Evolutionary conservation across 1,284 basidiomycete species (phyloP), one percentile per base, ranked within the genome.

Genomic region (Megacollybia platyphylla): DNA sequence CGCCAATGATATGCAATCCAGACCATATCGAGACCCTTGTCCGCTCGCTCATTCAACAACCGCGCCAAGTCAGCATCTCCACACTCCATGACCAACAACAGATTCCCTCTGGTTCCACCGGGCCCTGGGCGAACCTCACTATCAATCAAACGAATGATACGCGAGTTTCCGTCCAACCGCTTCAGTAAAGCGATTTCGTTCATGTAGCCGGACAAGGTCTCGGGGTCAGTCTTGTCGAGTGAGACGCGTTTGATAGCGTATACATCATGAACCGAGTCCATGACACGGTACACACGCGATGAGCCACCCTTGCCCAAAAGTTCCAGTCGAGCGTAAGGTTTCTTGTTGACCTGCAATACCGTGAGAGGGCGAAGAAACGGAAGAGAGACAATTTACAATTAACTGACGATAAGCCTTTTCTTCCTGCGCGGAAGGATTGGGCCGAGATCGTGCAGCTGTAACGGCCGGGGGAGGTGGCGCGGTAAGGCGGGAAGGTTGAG

Each of bases 1-100:
- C 94, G 87, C 89, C 90, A 96, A 56, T 91, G 93, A 56, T 92
- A 85, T 8, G 87, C 80, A 32, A 96, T 76, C 76, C 91, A 94
- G 47, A 91, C 83, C 71, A 92, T 83, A 57, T 92, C 88, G 54
- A 94, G 56, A 1, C 84, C 71, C 54, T 89, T 79, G 49, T 78
- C 83, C 56, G 81, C 73, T 57, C 88, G 83, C 50, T 92, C 87
- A 51, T 78, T 76, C 46, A 96, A 60, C 41, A 97, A 60, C 49
- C 76, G 76, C 20, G 90, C 85, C 44, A 97, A 67, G 62, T 96
- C 83, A 39, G 90, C 79, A 63, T 96, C 92, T 5, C 92, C 92
- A 48, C 85, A 89, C 57, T 97, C 92, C 89, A 97, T 91, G 3
- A 94, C 86, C 55, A 94, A 70, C 62, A 87, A 62, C 45, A 88